Base-by-base conservation (phyloP, 2,329 filamentous ascomycete species). In the Lithohypha guttulata region DNA sequence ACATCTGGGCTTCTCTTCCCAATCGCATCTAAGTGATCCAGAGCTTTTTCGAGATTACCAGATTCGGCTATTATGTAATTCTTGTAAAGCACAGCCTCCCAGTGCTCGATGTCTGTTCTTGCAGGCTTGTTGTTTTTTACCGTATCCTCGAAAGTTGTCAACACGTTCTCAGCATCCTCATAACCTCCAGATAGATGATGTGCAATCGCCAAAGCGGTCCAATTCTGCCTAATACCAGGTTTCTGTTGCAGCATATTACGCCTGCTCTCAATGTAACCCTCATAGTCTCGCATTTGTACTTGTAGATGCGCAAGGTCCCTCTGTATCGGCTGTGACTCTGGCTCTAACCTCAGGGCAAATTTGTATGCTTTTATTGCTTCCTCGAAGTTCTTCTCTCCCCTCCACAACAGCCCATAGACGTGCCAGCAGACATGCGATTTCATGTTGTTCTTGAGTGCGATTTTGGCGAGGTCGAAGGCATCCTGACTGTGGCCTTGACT, bases 351-450 rank as follows among this genome's bases (percentile, higher is more conserved):
- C 52, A 98, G 68, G 11, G 91, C 91, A 61, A 93, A 94, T 60
- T 93, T 93, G 70, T 98, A 98, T 42, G 91, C 93, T 70, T 96
- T 96, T 67, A 95, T 95, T 7, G 93, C 89, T 66, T 96, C 91
- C 61, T 96, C 91, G 54, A 93, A 96, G 64, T 98, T 96, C 72
- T 96, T 96, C 57, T 83, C 81, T 34, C 84, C 81, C 36, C 89
- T 80, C 65, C 93, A 96, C 35, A 98, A 73, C 51, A 98, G 66
- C 21, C 93, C 91, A 60, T 96, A 98, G 45, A 98, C 91, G 63
- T 98, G 93, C 91, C 91, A 98, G 70, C 87, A 96, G 55, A 98
- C 87, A 64, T 96, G 89, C 55, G 87, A 95, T 68, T 93, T 95
- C 87, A 98, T 96, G 60, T 96, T 87, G 55, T 87, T 85, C 51